Percentiles rank a stretch among this genome's conserved stretches.
These are phyloP conservation scores for Populus tremula DNA, from an alignment of 345 rosid genomes.

Conservation along the genomic window DNA sequence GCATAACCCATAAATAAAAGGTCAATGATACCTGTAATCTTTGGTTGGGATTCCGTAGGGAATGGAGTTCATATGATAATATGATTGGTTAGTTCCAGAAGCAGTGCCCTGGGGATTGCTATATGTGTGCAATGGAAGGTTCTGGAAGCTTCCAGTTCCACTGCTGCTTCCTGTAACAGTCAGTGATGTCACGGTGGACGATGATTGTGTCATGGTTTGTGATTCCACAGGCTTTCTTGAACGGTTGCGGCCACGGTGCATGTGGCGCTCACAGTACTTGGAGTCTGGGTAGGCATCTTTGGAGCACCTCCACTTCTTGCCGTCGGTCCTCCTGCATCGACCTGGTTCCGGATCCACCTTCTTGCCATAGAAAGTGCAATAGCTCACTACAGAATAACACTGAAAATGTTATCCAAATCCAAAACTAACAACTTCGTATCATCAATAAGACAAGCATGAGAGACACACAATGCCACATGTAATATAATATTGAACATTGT, in stretches of 20 bases:
- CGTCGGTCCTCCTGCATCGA: conserved; percentile 36
- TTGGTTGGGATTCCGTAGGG: conserved; percentile 52
- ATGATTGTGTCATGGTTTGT: conserved; percentile 48
- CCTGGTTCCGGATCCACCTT: conserved; percentile 39
- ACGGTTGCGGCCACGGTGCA: conserved; percentile 99
- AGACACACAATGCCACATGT: not conserved
- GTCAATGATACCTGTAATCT: conserved; percentile 46
- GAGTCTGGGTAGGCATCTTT: conserved; percentile 57
- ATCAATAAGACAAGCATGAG: not conserved
- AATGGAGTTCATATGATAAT: conserved; percentile 40
- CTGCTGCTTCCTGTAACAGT: conserved; percentile 39
- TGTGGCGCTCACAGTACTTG: conserved; percentile 99
- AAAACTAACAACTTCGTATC: conserved; percentile 4
- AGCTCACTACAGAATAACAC: conserved; percentile 40
- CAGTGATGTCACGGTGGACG: conserved; percentile 40
- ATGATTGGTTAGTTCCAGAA: conserved; percentile 38
- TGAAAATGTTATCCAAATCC: conserved; percentile 6
- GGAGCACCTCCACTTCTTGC: conserved; percentile 39
- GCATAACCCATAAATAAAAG: not conserved
- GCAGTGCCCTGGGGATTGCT: conserved; percentile 31
- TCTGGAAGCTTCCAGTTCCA: conserved; percentile 36
- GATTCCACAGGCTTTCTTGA: conserved; percentile 99
- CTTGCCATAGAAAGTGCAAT: conserved; percentile 50
- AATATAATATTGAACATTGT: conserved; percentile 11
- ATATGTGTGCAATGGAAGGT: conserved; percentile 37